Base-by-base conservation (phyloP, 805 yeast species). In the Blastobotrys americana region DNA sequence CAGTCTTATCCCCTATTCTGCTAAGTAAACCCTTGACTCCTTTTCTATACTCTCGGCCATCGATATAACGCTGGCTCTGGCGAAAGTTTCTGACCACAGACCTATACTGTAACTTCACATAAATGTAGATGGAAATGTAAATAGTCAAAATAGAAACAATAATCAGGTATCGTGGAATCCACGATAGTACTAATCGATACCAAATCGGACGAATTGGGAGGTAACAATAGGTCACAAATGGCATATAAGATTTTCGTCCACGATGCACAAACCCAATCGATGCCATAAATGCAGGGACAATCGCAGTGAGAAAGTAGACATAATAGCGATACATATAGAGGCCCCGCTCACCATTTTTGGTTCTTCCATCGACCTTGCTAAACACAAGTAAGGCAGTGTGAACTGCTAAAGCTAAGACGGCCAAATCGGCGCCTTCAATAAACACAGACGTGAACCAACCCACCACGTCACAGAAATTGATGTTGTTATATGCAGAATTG, bases 401-500 rank as follows among this genome's bases (percentile, higher is more conserved):
- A 13, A 87, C 64, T 1, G 96, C 95, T 64, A 88, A 83, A 28
- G 82, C 73, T 25, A 86, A 66, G 42, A 87, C 88, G 15, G 93
- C 88, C 28, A 86, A 58, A 63, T 88, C 97, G 1, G 89, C 87
- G 17, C 95, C 95, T 62, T 85, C 94, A 10, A 84, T 82, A 18
- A 86, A 73, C 34, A 80, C 71, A 2, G 89, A 84, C 1, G 95
- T 83, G 62, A 85, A 79, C 69, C 84, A 87, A 2, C 95, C 96
- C 28, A 82, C 72, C 3, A 78, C 75, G 56, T 80, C 77, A 54
- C 81, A 76, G 57, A 82, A 77, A 23, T 60, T 61, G 34, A 68
- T 63, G 52, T 68, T 69, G 44, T 69, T 72, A 58, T 76, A 78
- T 5, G 77, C 64, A 6, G 64, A 49, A 19, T 60, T 55, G 34